phyloP scores from a whole-genome alignment of 2,329 filamentous ascomycete genomes.

The Fusarium ramigenum region DNA sequence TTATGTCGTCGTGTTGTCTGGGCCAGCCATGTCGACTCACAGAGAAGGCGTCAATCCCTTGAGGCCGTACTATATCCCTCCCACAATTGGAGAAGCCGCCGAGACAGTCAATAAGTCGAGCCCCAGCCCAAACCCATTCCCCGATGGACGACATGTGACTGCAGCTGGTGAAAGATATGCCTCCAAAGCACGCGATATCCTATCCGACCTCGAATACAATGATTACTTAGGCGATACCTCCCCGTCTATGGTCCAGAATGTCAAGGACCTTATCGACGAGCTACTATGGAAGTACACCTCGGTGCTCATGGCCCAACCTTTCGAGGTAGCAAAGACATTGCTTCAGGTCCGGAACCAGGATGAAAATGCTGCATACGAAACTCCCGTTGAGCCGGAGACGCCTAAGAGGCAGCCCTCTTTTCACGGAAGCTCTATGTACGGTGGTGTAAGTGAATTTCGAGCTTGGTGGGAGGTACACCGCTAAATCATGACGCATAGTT shows the following conservation, averaged over 20 bases:
- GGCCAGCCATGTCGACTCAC: conserved; percentile 55
- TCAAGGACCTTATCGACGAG: conserved; percentile 82
- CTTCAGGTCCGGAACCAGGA: conserved; percentile 77
- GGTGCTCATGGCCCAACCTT: conserved; percentile 90
- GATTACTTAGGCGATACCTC: conserved; percentile 83
- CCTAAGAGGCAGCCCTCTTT: conserved; percentile 45
- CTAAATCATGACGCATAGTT: conserved; percentile 44
- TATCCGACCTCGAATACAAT: conserved; percentile 91
- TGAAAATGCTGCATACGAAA: conserved; percentile 50
- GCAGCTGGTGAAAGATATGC: conserved; percentile 46
- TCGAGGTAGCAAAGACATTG: conserved; percentile 95
- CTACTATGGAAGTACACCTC: conserved; percentile 92
- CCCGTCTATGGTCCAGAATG: conserved; percentile 77
- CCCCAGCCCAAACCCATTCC: conserved; percentile 57
- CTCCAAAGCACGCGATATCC: conserved; percentile 79
- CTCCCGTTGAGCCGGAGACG: conserved; percentile 38
- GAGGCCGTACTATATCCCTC: conserved; percentile 75
- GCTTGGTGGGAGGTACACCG: conserved; percentile 17
- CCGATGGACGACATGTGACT: conserved; percentile 55
- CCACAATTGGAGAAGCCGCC: conserved; percentile 61
- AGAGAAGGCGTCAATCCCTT: conserved; percentile 68
- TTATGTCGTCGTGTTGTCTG: conserved; percentile 41
- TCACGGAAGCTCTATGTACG: conserved; percentile 48
- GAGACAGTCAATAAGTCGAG: conserved; percentile 47
- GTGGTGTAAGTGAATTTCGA: conserved; percentile 46